phyloP scores from a whole-genome alignment of 2,329 filamentous ascomycete genomes.

The Endoconidiophora polonica region DNA sequence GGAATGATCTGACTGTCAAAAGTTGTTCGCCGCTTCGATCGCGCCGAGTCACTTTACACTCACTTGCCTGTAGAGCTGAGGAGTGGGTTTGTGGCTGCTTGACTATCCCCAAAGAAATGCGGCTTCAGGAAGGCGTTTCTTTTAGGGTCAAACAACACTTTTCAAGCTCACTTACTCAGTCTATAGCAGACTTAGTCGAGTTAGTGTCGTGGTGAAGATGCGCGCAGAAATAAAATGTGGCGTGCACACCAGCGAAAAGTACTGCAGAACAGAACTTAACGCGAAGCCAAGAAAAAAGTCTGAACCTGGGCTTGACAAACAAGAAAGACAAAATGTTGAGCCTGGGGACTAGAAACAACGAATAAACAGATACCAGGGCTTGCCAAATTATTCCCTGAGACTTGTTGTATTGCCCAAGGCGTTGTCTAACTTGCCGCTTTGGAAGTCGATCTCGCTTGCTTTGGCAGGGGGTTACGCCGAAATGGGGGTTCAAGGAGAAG shows the following conservation, averaged over 20 bases:
- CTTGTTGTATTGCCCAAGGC: neutral
- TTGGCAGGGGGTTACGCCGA: conserved; percentile 4
- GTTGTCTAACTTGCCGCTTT: conserved; percentile 10
- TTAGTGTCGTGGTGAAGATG: no score
- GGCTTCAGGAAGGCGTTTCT: no score
- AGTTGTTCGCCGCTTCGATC: no score
- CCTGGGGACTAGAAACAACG: neutral
- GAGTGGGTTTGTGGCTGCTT: no score
- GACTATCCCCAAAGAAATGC: no score
- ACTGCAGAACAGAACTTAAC: conserved; percentile 3
- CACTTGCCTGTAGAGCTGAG: no score
- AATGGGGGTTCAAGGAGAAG: conserved; percentile 5
- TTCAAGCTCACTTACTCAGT: no score
- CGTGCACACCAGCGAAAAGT: neutral
- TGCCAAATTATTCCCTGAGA: conserved; percentile 7
- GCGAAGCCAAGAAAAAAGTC: neutral
- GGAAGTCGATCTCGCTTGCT: conserved; percentile 11
- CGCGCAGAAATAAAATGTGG: neutral
- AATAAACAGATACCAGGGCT: conserved; percentile 5
- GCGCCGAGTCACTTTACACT: no score
- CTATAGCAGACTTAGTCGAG: neutral
- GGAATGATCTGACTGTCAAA: no score
- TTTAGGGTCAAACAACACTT: neutral
- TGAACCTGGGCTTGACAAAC: conserved; percentile 1
- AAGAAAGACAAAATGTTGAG: neutral